phyloP scores from a whole-genome alignment of 768 basidiomycete genomes.

The Scleroderma citrinum region DNA sequence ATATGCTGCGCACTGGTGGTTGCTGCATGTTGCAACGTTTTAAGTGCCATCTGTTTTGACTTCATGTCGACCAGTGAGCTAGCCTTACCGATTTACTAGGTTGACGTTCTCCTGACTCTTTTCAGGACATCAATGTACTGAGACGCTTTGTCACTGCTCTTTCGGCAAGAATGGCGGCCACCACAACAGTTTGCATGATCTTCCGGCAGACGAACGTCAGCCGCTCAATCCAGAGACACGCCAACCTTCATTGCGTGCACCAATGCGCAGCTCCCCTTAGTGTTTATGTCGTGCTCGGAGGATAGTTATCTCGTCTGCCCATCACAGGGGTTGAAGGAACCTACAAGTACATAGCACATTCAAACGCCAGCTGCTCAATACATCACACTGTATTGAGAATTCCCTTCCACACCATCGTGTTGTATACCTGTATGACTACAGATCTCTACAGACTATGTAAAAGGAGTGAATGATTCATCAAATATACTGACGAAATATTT shows the following conservation, averaged over 20 bases:
- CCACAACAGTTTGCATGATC: slow-evolving; percentile 5
- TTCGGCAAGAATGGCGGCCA: slow-evolving; percentile 5
- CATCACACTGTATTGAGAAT: no score
- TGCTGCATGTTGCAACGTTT: slow-evolving; percentile 17
- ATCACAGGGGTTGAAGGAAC: no score
- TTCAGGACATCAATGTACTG: slow-evolving; percentile 20
- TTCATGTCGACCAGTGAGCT: slow-evolving; percentile 18
- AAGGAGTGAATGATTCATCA: no score
- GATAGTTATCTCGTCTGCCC: no score
- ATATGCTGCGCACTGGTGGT: slow-evolving; percentile 13
- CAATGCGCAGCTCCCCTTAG: slow-evolving; percentile 13
- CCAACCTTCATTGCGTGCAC: slow-evolving; percentile 18
- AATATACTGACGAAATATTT: no score
- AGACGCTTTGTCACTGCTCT: slow-evolving; percentile 19
- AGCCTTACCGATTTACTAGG: background rate
- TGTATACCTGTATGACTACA: no score
- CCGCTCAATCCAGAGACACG: slow-evolving; percentile 16
- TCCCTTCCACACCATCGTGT: no score
- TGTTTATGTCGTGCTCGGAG: no score
- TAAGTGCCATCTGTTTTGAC: slow-evolving; percentile 20
- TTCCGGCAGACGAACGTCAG: slow-evolving; percentile 12
- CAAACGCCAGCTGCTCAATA: no score
- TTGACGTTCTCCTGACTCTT: background rate
- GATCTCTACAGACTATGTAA: no score
- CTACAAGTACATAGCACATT: no score